Evolutionary conservation across 371 early-diverging fungal genomes (phyloP), one percentile per base, ranked within the genome.

Genomic region (Saksenaea vasiformis): DNA sequence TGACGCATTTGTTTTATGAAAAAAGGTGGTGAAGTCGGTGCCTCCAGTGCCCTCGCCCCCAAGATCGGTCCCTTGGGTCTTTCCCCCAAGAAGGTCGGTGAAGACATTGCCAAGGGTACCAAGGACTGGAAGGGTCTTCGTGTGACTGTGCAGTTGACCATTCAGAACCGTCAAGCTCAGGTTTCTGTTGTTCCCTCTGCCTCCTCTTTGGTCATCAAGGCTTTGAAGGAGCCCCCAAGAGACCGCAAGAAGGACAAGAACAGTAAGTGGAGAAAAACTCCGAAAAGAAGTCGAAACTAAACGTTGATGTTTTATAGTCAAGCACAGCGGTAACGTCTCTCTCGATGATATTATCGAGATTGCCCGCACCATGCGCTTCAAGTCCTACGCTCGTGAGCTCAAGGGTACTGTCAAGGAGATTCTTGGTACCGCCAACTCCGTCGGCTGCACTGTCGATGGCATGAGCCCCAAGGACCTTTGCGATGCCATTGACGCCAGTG

Each of bases 201-300:
- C 66, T 94, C 98, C 34, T 94, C 99, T 71, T 86, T 99, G 65
- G 95, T 99, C 78, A 97, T 99, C 86, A 91, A 91, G 86, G 99
- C 98, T 73, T 88, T 99, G 54, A 98, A 97, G 90, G 99, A 99
- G 87, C 98, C 99, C 70, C 90, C 93, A 61, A 90, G 99, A 71
- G 99, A 99, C 87, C 92, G 95, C 84, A 99, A 99, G 94, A 99
- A 99, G 95, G 99, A 99, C 83, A 99, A 99, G 93, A 99, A 99
- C 93, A 95, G 86, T 86, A 69, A 44, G 82, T 75, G 1, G 35
- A 10, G 1, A 31, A 3, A 7, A 22, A 67, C 11, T 22, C 0
- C 11, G 7, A 7, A 17, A 35, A 38, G 1, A 41, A 65, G 1
- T 10, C n/a, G 3, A 11, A 14, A 62, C 24, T 26, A 19, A 31